Evolutionary conservation across 768 basidiomycete genomes (phyloP), one percentile per base, ranked within the genome.

Genomic region (Rhizopogon vesiculosus): DNA sequence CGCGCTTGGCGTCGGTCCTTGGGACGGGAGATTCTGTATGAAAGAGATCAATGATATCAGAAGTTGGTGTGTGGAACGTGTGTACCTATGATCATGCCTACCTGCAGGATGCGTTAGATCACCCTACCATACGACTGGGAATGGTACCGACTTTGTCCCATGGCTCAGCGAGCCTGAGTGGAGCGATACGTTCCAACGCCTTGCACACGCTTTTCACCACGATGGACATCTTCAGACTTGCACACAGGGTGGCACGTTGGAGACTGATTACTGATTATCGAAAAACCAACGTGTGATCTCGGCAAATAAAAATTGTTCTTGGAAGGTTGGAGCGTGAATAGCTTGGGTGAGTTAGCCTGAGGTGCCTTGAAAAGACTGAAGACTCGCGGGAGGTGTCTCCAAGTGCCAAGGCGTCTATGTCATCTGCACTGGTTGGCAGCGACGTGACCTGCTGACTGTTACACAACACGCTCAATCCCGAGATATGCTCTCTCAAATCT

Each of bases 121-220:
- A n/a, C 43, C 44, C 13, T 42, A 40, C 54, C 48, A 60, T 48
- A 54, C 46, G 13, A 45, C 50, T 12, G 39, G 51, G 29, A 51
- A 52, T 53, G 38, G 29, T 42, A 73, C 89, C 73, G 60, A 97
- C 94, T 72, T 98, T 98, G 65, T 98, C 95, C 93, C 95, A 98
- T 58, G 80, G 83, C 61, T 89, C 93, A 16, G 95, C 94, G 7
- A 97, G 78, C 39, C 82, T 76, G 19, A 93, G 78, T 3, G 95
- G 95, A 1, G 94, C 93, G 59, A 97, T 89, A 28, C 84, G 80
- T 59, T 90, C 87, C 86, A 93, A 88, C 0, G 86, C 84, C 42
- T 74, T 78, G 61, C 79, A 81, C 10, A 87, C 81, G 33, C 77
- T 72, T 67, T 79, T 84, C 6, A 58, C 55, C 25, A 64, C 44